Conservation (phyloP, 805 yeast species). For the Candida rishiriensis region DNA sequence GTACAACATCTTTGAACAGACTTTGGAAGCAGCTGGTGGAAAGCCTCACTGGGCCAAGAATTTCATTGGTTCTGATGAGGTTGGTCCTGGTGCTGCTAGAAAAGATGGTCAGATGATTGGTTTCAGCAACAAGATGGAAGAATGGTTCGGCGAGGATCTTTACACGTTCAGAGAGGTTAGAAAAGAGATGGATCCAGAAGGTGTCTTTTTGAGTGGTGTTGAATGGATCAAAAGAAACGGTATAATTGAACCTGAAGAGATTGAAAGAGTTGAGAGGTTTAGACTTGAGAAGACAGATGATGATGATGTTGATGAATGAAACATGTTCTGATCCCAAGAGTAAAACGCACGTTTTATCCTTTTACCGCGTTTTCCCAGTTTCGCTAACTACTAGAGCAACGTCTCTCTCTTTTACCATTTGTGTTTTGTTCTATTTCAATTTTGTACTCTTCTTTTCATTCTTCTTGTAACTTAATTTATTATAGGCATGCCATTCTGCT, state of each 20-base stretch:
- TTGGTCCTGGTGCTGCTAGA: slow-evolving; percentile 29
- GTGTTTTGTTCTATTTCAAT: too few relatives aligned
- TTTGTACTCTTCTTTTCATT: too few relatives aligned
- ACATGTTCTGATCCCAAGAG: too few relatives aligned
- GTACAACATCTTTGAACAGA: slow-evolving; percentile 79
- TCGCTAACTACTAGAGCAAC: too few relatives aligned
- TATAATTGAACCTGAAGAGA: slow-evolving; percentile 35
- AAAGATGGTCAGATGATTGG: slow-evolving; percentile 79
- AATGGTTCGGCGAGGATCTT: slow-evolving; percentile 79
- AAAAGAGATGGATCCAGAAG: slow-evolving; percentile 69
- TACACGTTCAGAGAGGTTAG: slow-evolving; percentile 58
- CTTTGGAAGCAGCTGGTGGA: slow-evolving; percentile 76
- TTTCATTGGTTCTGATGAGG: slow-evolving; percentile 56
- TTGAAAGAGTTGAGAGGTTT: slow-evolving; percentile 13
- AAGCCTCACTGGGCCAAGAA: slow-evolving; percentile 99
- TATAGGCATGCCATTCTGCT: too few relatives aligned
- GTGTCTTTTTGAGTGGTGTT: slow-evolving; percentile 71
- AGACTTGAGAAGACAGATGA: slow-evolving; percentile 4
- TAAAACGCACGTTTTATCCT: too few relatives aligned
- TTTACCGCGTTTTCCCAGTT: too few relatives aligned
- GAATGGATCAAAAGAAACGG: slow-evolving; percentile 86
- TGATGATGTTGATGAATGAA: slow-evolving; percentile 4
- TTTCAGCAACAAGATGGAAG: slow-evolving; percentile 58
- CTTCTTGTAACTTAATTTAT: too few relatives aligned
- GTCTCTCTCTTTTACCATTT: too few relatives aligned